A percentile compares a stretch with the other conserved stretches of the same genome.
These are phyloP conservation scores for Apiospora rasikravindrae DNA, from an alignment of 2,329 filamentous ascomycete genomes.

Conservation along the genomic window DNA sequence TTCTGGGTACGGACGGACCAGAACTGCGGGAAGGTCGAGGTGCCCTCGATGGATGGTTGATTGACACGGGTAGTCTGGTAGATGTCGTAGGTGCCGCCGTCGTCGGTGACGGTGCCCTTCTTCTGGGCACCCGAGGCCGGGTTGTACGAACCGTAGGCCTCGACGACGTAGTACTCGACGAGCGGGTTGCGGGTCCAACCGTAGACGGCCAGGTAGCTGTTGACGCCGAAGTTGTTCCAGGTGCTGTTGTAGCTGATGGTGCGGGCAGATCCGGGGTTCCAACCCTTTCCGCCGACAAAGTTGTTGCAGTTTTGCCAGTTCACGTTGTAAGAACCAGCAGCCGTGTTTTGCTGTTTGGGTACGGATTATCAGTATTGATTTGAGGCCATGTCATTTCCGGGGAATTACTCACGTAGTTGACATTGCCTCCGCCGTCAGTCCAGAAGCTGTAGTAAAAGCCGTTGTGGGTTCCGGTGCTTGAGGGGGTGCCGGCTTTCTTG, in stretches of 20 bases:
- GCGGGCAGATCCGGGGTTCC: conserved; percentile 45
- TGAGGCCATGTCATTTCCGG: too few relatives aligned
- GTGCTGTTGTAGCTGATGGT: conserved; percentile 39
- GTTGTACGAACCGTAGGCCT: conserved; percentile 43
- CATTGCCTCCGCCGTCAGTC: conserved; percentile 55
- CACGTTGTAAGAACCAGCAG: conserved; percentile 56
- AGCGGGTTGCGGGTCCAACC: conserved; percentile 45
- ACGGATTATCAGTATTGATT: not conserved
- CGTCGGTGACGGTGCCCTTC: conserved; percentile 38
- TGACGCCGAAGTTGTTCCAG: conserved; percentile 38
- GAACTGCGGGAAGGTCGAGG: conserved; percentile 55
- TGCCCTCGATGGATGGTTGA: conserved; percentile 51
- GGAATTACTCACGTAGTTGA: conserved; percentile 48
- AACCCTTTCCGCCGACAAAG: conserved; percentile 58
- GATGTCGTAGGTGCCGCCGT: conserved; percentile 42
- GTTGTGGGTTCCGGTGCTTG: conserved; percentile 47
- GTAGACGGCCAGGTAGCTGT: conserved; percentile 53
- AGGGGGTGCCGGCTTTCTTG: conserved; percentile 31
- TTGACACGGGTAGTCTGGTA: conserved; percentile 44
- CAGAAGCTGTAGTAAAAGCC: conserved; percentile 69
- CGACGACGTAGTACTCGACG: conserved; percentile 47
- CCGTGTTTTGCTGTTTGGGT: conserved; percentile 50
- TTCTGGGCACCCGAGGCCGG: conserved; percentile 36
- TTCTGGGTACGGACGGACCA: conserved; percentile 57
- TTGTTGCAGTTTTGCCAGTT: conserved; percentile 55